Evolutionary conservation across 306 rosid species (phyloP).

Genomic region (Sechiopsis laciniata): DNA sequence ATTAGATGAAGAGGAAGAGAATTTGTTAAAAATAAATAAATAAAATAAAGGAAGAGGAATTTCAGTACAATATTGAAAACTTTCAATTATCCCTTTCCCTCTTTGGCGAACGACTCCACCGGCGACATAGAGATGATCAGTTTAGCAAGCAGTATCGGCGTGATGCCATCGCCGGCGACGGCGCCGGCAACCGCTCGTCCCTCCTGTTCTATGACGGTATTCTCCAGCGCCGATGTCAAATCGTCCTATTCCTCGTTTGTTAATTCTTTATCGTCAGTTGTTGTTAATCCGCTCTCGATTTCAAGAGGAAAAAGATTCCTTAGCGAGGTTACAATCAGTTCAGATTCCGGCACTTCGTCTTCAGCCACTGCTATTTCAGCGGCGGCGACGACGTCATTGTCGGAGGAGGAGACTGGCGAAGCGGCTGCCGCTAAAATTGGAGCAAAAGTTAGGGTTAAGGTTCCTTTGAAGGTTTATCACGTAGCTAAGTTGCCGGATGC

Average conservation of each 20-base stretch:
- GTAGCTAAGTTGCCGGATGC: conserved; percentile 64
- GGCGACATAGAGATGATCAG: conserved; percentile 3
- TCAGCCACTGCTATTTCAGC: conserved; percentile 23
- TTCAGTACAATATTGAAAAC: not conserved
- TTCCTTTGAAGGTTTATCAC: conserved; percentile 73
- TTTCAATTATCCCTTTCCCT: not conserved
- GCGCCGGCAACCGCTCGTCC: not conserved
- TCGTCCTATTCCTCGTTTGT: not conserved
- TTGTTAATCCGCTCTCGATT: conserved; percentile 14
- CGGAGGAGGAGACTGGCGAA: conserved; percentile 30
- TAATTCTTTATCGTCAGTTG: not conserved
- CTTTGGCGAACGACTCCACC: not conserved
- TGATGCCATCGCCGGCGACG: conserved; percentile 6
- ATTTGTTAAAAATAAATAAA: not conserved
- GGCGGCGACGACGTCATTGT: conserved; percentile 29
- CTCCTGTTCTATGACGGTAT: not conserved
- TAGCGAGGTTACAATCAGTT: conserved; percentile 30
- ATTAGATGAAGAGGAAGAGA: too few species aligned
- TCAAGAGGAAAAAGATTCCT: conserved; percentile 25
- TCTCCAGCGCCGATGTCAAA: not conserved
- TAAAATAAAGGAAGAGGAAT: conserved; percentile 7
- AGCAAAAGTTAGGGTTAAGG: conserved; percentile 70
- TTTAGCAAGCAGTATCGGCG: conserved; percentile 13
- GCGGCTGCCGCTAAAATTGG: conserved; percentile 45
- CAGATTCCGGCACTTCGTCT: conserved; percentile 33